Evolutionary conservation across 805 yeast genomes (phyloP).

Genomic region (Blastobotrys chiropterorum): DNA sequence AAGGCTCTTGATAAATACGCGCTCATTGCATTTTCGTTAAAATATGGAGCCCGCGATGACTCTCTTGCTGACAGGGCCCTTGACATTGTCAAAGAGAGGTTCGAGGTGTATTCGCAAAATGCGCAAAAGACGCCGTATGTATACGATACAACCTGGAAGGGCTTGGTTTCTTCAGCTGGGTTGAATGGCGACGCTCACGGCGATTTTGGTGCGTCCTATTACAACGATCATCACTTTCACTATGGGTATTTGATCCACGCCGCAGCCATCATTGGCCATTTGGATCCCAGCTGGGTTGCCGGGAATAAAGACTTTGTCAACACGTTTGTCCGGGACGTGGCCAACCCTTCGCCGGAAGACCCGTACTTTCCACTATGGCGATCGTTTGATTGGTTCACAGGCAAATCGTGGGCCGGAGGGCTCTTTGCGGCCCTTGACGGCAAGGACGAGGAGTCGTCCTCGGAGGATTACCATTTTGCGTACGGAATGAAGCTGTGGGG

Average conservation of each 20-base stretch:
- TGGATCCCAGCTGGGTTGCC: conserved; percentile 53
- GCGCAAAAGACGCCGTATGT: conserved; percentile 64
- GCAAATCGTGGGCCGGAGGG: conserved; percentile 79
- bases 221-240: conserved; percentile 83
- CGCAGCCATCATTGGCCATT: conserved; percentile 66
- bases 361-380: conserved; percentile 63
- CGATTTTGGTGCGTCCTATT: conserved; percentile 71
- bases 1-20: conserved; percentile 88
- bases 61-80: conserved; percentile 47
- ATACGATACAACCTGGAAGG: conserved; percentile 63
- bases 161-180: conserved; percentile 29
- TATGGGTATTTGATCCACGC: conserved; percentile 78
- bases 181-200: conserved; percentile 36
- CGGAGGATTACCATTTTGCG: conserved; percentile 68
- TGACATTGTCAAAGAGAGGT: conserved; percentile 56
- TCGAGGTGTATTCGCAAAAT: conserved; percentile 63
- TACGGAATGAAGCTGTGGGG: conserved; percentile 74
- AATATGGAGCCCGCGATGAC: conserved; percentile 49
- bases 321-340: conserved; percentile 56
- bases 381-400: conserved; percentile 64
- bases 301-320: conserved; percentile 52
- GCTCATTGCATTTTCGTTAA: conserved; percentile 61
- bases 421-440: conserved; percentile 59
- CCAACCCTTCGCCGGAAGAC: conserved; percentile 46
- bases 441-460: conserved; percentile 63